phyloP scores from a whole-genome alignment of 352 stramenopile species.

The Globisporangium nodosum region DNA sequence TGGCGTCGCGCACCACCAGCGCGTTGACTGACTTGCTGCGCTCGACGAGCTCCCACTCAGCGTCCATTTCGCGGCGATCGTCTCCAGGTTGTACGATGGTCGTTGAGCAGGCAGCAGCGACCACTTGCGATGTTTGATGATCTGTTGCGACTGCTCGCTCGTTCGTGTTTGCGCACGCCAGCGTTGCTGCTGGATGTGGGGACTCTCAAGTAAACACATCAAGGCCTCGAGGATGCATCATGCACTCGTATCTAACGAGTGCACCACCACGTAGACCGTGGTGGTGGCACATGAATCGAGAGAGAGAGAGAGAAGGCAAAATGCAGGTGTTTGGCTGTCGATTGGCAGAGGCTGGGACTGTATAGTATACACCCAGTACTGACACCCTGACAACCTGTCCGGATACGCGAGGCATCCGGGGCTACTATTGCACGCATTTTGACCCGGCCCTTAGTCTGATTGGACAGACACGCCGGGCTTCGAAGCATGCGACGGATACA shows the following conservation, averaged over 20 bases:
- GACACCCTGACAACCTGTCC: constrained; percentile 72
- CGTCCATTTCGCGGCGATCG: constrained; percentile 13
- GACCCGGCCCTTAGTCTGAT: constrained; percentile 90
- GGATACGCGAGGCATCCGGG: neutral
- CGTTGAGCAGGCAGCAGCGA: no score
- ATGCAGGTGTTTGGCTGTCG: constrained; percentile 51
- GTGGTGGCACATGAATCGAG: no score
- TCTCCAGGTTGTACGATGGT: no score
- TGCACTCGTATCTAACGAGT: no score
- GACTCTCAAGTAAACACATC: no score
- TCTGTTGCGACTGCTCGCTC: no score
- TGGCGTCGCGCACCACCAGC: constrained; percentile 12
- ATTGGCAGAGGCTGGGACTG: constrained; percentile 86
- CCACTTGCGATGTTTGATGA: no score
- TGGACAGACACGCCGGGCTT: constrained; percentile 84
- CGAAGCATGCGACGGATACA: constrained; percentile 61
- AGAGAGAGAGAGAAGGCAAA: neutral
- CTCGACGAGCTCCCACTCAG: constrained; percentile 19
- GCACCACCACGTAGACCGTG: no score
- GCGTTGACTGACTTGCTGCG: constrained; percentile 12
- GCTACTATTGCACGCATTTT: constrained; percentile 76
- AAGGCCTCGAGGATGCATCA: no score
- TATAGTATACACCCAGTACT: constrained; percentile 56
- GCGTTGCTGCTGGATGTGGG: no score
- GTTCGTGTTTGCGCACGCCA: no score